Base-by-base conservation (phyloP, 345 rosid genomes). In the Pistacia vera region DNA sequence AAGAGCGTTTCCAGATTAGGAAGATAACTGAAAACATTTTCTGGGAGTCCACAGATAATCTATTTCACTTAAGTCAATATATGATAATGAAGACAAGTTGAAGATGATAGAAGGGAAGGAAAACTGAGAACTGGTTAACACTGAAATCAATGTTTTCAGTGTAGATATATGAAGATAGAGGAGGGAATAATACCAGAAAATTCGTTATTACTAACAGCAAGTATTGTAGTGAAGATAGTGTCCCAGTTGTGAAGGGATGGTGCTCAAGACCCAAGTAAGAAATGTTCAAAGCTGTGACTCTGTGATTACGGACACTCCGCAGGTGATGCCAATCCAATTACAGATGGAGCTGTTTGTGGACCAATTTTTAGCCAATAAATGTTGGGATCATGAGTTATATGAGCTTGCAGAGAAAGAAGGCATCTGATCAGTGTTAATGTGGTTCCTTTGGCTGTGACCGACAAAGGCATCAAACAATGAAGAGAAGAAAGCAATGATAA, bases 271-370 rank as follows among this genome's bases (percentile, higher is more conserved):
- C 25, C 25, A 70, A 55, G 57, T 17, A 1, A 28, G 71, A 60
- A 36, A 20, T 20, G 60, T 51, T n/a, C 61, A 77, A 46, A 11
- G 49, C 46, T 17, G 70, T 52, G 48, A 80, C 80, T 68, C 80
- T 72, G 2, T 30, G 18, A 20, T 68, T 71, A 9, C 59, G 54
- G 33, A 25, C 68, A 59, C 74, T 25, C 25, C 12, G 64, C 74
- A 77, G 38, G 33, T 35, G 11, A 44, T 56, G 68, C 80, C 38
- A 67, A 7, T 35, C 20, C 8, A 70, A 72, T 22, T 12, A 14
- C 70, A 66, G 18, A 66, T 33, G 48, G 70, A 46, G 54, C 18
- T 66, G 12, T 3, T n/a, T 4, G 71, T 13, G 38, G 58, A 49
- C 71, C 71, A 68, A 28, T 68, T 68, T 13, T 5, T 30, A 6